Percentiles rank a stretch among this genome's conserved stretches.
Evolutionary conservation across 140 eudicot species (phyloP).

Genomic region (Flaveria floridana): DNA sequence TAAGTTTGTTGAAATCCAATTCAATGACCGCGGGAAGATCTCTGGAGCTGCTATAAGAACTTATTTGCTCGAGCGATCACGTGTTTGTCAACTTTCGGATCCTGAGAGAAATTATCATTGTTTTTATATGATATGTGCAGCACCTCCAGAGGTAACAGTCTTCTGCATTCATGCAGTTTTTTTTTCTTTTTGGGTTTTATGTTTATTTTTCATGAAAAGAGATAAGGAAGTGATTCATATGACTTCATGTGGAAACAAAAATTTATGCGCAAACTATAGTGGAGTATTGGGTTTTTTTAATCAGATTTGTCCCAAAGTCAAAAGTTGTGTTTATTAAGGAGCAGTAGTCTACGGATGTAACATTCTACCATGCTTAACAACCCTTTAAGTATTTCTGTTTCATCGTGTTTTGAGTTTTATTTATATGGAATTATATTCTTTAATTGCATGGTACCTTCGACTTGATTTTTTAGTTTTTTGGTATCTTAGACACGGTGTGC

Average conservation of each 20-base stretch:
- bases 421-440: background rate
- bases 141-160: conserved; percentile 65
- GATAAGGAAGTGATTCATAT: conserved; percentile 14
- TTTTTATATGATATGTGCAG: conserved; percentile 91
- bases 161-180: conserved; percentile 1
- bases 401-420: background rate
- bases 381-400: background rate
- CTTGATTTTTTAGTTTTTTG: background rate
- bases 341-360: background rate
- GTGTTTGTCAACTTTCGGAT: conserved; percentile 89
- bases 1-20: conserved; percentile 88
- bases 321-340: background rate
- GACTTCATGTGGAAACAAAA: background rate
- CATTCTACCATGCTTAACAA: background rate
- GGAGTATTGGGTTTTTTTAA: background rate
- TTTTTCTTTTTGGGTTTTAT: background rate
- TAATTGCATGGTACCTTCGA: background rate
- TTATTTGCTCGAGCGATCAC: conserved; percentile 80
- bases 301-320: conserved; percentile 3
- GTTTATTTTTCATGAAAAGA: conserved; percentile 1
- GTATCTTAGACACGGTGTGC: background rate
- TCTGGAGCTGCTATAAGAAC: conserved; percentile 96
- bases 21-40: conserved; percentile 63
- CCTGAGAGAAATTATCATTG: conserved; percentile 96
- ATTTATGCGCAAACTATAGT: background rate